Percentiles rank a stretch among this genome's conserved stretches.
These are phyloP conservation scores for Corylus avellana DNA, from an alignment of 306 rosid species.

Conservation along the genomic window DNA sequence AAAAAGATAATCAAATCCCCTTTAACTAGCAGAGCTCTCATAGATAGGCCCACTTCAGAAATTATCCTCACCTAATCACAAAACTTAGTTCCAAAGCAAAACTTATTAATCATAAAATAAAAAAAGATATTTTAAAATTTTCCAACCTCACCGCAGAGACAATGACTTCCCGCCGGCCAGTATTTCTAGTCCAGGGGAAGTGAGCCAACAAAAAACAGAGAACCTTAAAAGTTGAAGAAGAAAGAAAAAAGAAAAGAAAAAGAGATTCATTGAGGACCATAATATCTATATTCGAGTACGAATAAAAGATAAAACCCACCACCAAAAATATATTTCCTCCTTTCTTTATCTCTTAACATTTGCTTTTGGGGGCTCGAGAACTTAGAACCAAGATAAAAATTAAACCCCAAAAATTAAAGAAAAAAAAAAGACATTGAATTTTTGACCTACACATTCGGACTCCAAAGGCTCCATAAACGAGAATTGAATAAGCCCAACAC, in stretches of 20 bases:
- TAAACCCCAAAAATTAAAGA: constrained; percentile 8
- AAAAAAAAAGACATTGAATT: constrained; percentile 11
- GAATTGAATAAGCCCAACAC: constrained; percentile 67
- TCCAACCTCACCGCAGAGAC: constrained; percentile 11
- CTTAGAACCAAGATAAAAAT: constrained; percentile 15
- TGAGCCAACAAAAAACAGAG: not conserved
- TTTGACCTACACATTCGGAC: constrained; percentile 52
- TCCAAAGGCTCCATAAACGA: constrained; percentile 76
- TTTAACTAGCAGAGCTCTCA: not conserved
- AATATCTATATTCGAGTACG: constrained; percentile 34
- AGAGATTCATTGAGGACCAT: constrained; percentile 18
- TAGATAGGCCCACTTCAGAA: constrained; percentile 17
- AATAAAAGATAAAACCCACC: constrained; percentile 18
- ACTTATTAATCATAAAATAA: not conserved
- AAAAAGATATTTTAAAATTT: not conserved
- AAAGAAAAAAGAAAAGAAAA: not conserved
- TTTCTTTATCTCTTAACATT: not conserved
- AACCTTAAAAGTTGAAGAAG: not conserved
- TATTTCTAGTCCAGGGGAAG: not conserved
- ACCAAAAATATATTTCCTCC: constrained; percentile 19
- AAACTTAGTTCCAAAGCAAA: constrained; percentile 36
- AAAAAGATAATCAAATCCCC: not conserved
- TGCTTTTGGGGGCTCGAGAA: constrained; percentile 22
- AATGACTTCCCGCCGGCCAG: constrained; percentile 28
- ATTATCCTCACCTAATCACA: constrained; percentile 22